A percentile compares a stretch with the other conserved stretches of the same genome.
Conservation (phyloP, 805 yeast genomes). For the Grigorovia yakushimaensis region DNA sequence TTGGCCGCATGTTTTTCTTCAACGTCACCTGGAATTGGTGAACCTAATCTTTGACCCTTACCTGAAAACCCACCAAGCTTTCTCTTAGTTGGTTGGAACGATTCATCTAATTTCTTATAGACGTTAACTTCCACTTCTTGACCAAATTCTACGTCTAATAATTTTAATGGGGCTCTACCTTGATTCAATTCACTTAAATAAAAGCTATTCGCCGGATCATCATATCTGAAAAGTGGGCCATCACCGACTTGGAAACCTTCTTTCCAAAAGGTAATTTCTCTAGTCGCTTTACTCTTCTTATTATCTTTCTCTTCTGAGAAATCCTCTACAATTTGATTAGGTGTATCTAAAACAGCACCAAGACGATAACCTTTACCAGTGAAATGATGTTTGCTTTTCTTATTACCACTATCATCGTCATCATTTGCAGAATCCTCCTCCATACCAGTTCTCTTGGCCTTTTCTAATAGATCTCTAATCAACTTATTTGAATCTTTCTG, state of each 20-base stretch:
- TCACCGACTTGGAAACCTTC: conserved; percentile 95
- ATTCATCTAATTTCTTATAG: conserved; percentile 71
- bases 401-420: not conserved
- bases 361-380: conserved; percentile 34
- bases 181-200: conserved; percentile 71
- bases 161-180: conserved; percentile 83
- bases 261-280: conserved; percentile 90
- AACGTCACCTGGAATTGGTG: conserved; percentile 73
- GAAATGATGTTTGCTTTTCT: conserved; percentile 28
- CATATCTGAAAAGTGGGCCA: conserved; percentile 76
- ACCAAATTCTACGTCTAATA: conserved; percentile 75
- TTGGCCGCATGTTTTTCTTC: conserved; percentile 7
- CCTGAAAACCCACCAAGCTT: conserved; percentile 65
- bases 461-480: conserved; percentile 50
- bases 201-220: conserved; percentile 80
- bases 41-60: conserved; percentile 75
- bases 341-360: conserved; percentile 29
- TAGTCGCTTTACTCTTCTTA: conserved; percentile 42
- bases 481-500: conserved; percentile 31
- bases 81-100: conserved; percentile 59
- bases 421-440: conserved; percentile 19
- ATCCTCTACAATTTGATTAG: conserved; percentile 29
- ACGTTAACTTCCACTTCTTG: conserved; percentile 92
- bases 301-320: conserved; percentile 25
- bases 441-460: conserved; percentile 56